Conservation (phyloP, 73 alveolate genomes). For the Paramecium sonneborni region DNA sequence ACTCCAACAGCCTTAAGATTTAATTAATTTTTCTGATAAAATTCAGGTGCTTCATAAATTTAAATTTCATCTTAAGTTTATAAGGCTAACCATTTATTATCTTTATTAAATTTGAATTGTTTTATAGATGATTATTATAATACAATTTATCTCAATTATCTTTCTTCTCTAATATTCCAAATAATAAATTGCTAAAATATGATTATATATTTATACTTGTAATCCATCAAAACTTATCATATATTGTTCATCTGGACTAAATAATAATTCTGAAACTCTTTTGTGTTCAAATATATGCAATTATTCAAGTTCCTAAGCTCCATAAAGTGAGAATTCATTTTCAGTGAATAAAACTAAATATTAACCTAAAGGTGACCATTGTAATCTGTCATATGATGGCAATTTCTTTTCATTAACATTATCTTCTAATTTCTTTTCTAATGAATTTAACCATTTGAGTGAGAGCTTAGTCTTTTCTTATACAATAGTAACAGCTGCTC, state of each 20-base stretch:
- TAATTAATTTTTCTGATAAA: not conserved
- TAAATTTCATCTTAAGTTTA: not conserved
- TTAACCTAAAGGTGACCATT: constrained; percentile 21
- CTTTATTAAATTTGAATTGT: not conserved
- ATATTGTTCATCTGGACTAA: constrained; percentile 39
- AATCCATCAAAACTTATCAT: not conserved
- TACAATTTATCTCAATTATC: not conserved
- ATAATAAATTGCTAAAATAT: not conserved
- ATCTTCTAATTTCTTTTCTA: constrained; percentile 24
- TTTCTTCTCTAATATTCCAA: constrained; percentile 44
- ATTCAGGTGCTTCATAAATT: constrained; percentile 41
- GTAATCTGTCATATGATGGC: not conserved
- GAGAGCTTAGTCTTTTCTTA: not conserved
- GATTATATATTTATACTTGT: not conserved
- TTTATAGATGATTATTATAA: not conserved
- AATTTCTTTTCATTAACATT: not conserved
- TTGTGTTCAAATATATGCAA: constrained; percentile 30
- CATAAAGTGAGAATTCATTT: not conserved
- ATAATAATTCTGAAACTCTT: not conserved
- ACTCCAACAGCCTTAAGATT: constrained; percentile 1
- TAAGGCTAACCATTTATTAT: not conserved
- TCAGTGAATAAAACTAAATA: not conserved
- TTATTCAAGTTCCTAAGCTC: not conserved
- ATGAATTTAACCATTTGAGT: constrained; percentile 3
- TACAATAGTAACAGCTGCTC: not conserved